A percentile compares a stretch with the other conserved stretches of the same genome.
phyloP scores from a whole-genome alignment of 1,139 yeast species.

The Suhomyces bribrorum region DNA sequence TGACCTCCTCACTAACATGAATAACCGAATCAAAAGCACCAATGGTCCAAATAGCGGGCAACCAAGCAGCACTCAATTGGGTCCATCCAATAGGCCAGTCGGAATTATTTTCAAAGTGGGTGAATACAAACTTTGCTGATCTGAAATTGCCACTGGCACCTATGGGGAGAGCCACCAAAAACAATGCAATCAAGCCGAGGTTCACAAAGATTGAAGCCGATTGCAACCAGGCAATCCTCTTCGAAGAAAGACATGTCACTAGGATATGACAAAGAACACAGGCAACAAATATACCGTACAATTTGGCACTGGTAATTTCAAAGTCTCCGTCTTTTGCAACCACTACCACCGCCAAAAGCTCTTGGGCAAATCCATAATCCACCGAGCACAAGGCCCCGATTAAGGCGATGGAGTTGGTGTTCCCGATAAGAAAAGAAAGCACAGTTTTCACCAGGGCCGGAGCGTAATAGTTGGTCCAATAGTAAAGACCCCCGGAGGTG shows the following conservation, averaged over 20 bases:
- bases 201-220: slow-evolving; percentile 26
- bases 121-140: slow-evolving; percentile 37
- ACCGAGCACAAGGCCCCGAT: slow-evolving; percentile 59
- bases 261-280: slow-evolving; percentile 46
- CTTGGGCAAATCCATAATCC: slow-evolving; percentile 58
- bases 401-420: slow-evolving; percentile 58
- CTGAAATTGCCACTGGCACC: slow-evolving; percentile 30
- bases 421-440: slow-evolving; percentile 59
- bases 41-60: slow-evolving; percentile 69
- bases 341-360: slow-evolving; percentile 53
- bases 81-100: slow-evolving; percentile 71
- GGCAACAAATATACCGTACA: slow-evolving; percentile 59
- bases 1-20: slow-evolving; percentile 74
- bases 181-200: slow-evolving; percentile 18
- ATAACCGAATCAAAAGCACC: slow-evolving; percentile 73
- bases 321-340: slow-evolving; percentile 49
- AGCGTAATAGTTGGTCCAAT: slow-evolving; percentile 57
- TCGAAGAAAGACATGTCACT: slow-evolving; percentile 51
- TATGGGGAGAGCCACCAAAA: slow-evolving; percentile 29
- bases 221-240: slow-evolving; percentile 20
- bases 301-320: slow-evolving; percentile 45
- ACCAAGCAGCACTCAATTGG: slow-evolving; percentile 42
- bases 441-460: slow-evolving; percentile 30
- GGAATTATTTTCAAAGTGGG: slow-evolving; percentile 52
- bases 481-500: slow-evolving; percentile 67